A percentile compares a stretch with the other conserved stretches of the same genome.
These are phyloP conservation scores for Vachellia collinsii DNA, from an alignment of 306 rosid genomes.

Conservation along the genomic window DNA sequence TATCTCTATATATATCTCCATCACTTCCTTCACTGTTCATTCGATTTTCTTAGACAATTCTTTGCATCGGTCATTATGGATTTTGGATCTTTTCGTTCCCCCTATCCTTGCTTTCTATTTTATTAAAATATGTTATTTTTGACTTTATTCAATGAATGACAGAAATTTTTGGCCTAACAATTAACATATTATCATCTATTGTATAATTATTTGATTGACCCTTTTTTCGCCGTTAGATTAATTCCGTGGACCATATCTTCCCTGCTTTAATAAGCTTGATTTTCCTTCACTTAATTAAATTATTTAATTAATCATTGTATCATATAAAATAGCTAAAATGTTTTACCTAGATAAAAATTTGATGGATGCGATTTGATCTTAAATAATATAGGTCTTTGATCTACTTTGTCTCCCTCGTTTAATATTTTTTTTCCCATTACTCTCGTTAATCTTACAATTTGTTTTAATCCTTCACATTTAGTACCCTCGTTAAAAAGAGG, in stretches of 20 bases:
- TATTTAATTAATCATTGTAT: background rate
- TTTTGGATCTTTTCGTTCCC: background rate
- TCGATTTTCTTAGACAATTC: background rate
- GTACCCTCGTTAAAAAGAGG: too few relatives aligned
- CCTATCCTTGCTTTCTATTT: background rate
- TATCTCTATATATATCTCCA: background rate
- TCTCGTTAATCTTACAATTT: too few relatives aligned
- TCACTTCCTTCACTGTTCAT: background rate
- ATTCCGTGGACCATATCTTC: background rate
- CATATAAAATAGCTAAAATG: background rate
- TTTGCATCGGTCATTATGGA: background rate
- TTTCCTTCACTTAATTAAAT: background rate
- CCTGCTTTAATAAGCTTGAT: background rate
- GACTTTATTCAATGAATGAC: background rate
- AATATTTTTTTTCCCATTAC: too few relatives aligned
- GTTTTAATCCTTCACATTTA: too few relatives aligned
- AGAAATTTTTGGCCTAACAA: background rate
- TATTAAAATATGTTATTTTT: background rate
- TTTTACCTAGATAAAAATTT: too few relatives aligned
- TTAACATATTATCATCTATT: background rate
- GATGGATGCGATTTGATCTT: too few relatives aligned
- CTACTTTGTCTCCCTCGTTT: too few relatives aligned
- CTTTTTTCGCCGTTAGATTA: background rate
- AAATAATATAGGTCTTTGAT: too few relatives aligned
- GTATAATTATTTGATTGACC: background rate